Evolutionary conservation across 2,329 filamentous ascomycete genomes (phyloP).

Genomic region (Zasmidium angulare): DNA sequence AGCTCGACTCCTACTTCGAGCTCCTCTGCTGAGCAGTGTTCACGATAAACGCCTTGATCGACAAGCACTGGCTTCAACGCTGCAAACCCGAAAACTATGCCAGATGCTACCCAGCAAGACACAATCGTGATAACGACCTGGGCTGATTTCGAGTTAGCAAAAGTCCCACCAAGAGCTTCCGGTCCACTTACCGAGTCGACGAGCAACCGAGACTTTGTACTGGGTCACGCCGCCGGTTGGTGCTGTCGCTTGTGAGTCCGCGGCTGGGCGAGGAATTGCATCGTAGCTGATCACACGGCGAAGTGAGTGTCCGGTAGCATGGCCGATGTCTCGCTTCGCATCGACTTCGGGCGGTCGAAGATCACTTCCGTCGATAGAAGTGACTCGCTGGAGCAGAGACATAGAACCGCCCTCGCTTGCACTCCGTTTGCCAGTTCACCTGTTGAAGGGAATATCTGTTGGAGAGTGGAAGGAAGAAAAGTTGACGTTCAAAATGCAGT

Average conservation of each 20-base stretch:
- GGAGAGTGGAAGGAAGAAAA: neutral
- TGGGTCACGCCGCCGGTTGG: conserved; percentile 44
- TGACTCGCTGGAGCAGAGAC: conserved; percentile 55
- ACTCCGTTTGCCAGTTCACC: neutral
- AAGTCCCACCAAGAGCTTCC: neutral
- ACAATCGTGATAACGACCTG: conserved; percentile 68
- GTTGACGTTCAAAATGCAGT: neutral
- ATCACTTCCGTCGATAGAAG: conserved; percentile 50
- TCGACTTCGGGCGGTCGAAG: conserved; percentile 36
- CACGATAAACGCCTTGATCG: conserved; percentile 67
- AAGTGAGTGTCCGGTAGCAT: conserved; percentile 30
- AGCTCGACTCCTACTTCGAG: conserved; percentile 48
- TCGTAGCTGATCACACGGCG: conserved; percentile 50
- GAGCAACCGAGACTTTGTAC: conserved; percentile 48
- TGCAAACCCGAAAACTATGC: conserved; percentile 80
- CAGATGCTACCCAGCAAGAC: conserved; percentile 75
- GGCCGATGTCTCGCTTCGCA: conserved; percentile 19
- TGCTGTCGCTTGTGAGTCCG: conserved; percentile 39
- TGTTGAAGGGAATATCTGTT: conserved; percentile 9
- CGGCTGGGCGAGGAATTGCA: conserved; percentile 43
- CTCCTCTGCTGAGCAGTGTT: conserved; percentile 59
- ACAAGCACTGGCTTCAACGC: conserved; percentile 80
- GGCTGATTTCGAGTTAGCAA: conserved; percentile 44
- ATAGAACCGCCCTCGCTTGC: conserved; percentile 33
- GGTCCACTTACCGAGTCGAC: conserved; percentile 30